Base-by-base conservation (phyloP, 768 basidiomycete species). In the Lentinula raphanica region DNA sequence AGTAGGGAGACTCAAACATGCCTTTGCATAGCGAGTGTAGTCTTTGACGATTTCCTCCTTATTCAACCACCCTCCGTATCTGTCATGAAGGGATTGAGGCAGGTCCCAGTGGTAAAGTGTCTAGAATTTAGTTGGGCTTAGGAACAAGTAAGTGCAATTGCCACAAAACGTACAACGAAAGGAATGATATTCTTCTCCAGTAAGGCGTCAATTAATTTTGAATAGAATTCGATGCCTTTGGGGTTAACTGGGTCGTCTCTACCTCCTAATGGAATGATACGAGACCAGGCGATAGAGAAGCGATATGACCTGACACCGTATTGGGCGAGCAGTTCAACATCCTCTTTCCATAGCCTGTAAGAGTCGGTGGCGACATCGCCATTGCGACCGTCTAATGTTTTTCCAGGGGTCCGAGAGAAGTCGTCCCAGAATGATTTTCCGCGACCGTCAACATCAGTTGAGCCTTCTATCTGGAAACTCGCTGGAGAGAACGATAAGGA, bases 61-160 rank as follows among this genome's bases (percentile, higher is more conserved):
- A 73, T 85, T 85, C 49, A 89, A 68, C 88, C 87, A 92, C 5
- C 88, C 88, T 1, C 81, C 81, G 67, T 91, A 91, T 56, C 84
- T 77, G 60, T 90, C 84, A 56, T 89, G 82, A 38, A 93, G 79
- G 21, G 72, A 83, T 65, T 88, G 85, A 9, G 90, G 90, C 9
- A 90, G 79, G 66, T 91, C 89, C 90, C 89, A 91, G 68, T 86
- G 87, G 65, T 87, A 87, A 35, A 88, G 70, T 0, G 85, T 88
- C 84, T 88, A 39, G 21, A n/a, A 19, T n/a, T 35, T 54, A 40
- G n/a, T 40, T 5, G 15, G 49, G 44, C 35, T 39, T 40, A 21
- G 29, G 58, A 36, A 42, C 57, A 13, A 28, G 23, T 17, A 29
- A 28, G 21, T 28, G 53, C 19, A 4, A 49, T 42, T 3, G 36